These are phyloP conservation scores for Poteriospumella lacustris DNA, from an alignment of 108 stramenopile species.

Conservation along the genomic window DNA sequence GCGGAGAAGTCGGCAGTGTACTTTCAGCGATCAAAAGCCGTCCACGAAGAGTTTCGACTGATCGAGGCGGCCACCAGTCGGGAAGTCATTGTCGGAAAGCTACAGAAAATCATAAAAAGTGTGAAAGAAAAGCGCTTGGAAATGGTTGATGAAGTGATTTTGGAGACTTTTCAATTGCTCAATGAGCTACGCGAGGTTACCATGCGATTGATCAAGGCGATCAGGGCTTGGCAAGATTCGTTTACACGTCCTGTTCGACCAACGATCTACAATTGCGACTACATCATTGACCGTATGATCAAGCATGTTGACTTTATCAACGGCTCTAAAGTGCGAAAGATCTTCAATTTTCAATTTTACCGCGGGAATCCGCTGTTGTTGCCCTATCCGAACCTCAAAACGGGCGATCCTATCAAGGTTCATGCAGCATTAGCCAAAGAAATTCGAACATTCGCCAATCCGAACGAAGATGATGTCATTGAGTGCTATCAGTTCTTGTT, in stretches of 20 bases:
- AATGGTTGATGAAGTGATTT: not conserved
- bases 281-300: not conserved
- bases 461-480: not conserved
- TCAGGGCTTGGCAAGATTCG: not conserved
- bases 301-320: constrained; percentile 14
- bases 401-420: not conserved
- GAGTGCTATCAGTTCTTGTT: not conserved
- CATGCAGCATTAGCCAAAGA: not conserved
- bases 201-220: not conserved
- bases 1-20: too few species aligned
- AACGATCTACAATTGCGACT: not conserved
- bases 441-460: not conserved
- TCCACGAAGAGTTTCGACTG: not conserved
- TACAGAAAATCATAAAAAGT: not conserved
- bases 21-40: not conserved
- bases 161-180: not conserved
- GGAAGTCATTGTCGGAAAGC: not conserved
- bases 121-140: not conserved
- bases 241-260: constrained; percentile 10
- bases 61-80: not conserved
- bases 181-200: not conserved
- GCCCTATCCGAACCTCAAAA: not conserved
- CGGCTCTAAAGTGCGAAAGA: not conserved
- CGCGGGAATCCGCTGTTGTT: constrained; percentile 10
- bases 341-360: constrained; percentile 17